phyloP scores from a whole-genome alignment of 768 basidiomycete genomes.

The Termitomyces sp. region DNA sequence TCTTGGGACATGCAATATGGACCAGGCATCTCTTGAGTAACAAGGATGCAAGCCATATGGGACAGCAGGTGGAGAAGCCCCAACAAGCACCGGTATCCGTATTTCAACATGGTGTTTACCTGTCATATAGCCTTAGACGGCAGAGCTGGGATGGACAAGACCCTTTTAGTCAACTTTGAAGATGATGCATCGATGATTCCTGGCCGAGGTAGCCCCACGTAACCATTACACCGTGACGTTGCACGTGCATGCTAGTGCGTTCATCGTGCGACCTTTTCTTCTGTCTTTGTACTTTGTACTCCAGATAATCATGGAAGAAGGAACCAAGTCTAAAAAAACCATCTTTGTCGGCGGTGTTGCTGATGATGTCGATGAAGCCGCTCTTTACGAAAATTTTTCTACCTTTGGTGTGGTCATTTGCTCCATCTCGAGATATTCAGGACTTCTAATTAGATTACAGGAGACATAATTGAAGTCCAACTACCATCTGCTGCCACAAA shows the following conservation, averaged over 20 bases:
- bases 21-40: not conserved
- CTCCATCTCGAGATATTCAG: not conserved
- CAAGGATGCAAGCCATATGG: conserved; percentile 7
- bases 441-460: conserved; percentile 33
- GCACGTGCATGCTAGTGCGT: conserved; percentile 27
- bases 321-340: conserved; percentile 80
- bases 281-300: conserved; percentile 26
- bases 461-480: conserved; percentile 90
- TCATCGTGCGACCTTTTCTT: conserved; percentile 34
- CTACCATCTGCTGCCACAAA: conserved; percentile 78
- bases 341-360: conserved; percentile 80
- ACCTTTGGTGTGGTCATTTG: conserved; percentile 67
- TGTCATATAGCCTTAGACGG: not conserved
- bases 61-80: conserved; percentile 3
- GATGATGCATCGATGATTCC: conserved; percentile 6
- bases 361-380: conserved; percentile 77
- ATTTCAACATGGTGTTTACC: not conserved
- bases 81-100: not conserved
- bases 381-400: conserved; percentile 75
- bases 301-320: conserved; percentile 61
- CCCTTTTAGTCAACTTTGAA: conserved; percentile 16
- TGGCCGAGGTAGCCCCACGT: not conserved
- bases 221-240: conserved; percentile 2
- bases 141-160: conserved; percentile 20
- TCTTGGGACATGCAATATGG: not conserved